phyloP scores from a whole-genome alignment of 2,329 filamentous ascomycete genomes.

The Pestalotiopsis sp. region DNA sequence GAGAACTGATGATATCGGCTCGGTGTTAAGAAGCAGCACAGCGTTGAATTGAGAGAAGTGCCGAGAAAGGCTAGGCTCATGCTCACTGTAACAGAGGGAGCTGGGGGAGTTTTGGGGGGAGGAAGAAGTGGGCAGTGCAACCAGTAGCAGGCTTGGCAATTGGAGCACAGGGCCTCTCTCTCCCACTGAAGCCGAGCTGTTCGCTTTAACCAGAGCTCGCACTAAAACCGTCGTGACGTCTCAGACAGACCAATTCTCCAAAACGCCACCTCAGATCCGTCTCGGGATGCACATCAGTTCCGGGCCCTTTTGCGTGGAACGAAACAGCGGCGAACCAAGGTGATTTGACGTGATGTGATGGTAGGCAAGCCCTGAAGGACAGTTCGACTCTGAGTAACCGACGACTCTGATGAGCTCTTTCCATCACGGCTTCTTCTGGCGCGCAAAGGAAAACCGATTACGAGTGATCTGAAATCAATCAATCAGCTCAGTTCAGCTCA shows the following conservation, averaged over 20 bases:
- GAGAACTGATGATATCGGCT: too few species aligned
- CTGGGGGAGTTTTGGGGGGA: too few species aligned
- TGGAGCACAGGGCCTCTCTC: neutral
- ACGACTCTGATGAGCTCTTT: neutral
- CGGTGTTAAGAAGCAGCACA: too few species aligned
- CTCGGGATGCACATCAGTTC: conserved; percentile 22
- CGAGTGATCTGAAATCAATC: neutral
- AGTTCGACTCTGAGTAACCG: neutral
- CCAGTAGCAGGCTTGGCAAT: too few species aligned
- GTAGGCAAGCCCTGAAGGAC: neutral
- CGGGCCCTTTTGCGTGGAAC: neutral
- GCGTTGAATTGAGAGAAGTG: too few species aligned
- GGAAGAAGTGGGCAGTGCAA: too few species aligned
- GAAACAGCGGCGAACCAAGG: neutral
- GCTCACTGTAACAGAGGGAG: too few species aligned
- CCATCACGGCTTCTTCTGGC: neutral
- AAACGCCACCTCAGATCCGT: conserved; percentile 26
- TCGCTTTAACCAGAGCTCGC: conserved; percentile 30
- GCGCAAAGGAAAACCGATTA: neutral
- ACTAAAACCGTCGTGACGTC: conserved; percentile 38
- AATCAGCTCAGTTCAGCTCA: neutral
- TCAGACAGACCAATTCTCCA: conserved; percentile 24
- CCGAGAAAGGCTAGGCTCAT: too few species aligned
- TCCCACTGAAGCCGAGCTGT: neutral
- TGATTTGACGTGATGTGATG: too few species aligned